A percentile compares a stretch with the other conserved stretches of the same genome.
These are phyloP conservation scores for Saccharomycopsis crataegensis DNA, from an alignment of 1,139 yeast genomes.

Conservation along the genomic window DNA sequence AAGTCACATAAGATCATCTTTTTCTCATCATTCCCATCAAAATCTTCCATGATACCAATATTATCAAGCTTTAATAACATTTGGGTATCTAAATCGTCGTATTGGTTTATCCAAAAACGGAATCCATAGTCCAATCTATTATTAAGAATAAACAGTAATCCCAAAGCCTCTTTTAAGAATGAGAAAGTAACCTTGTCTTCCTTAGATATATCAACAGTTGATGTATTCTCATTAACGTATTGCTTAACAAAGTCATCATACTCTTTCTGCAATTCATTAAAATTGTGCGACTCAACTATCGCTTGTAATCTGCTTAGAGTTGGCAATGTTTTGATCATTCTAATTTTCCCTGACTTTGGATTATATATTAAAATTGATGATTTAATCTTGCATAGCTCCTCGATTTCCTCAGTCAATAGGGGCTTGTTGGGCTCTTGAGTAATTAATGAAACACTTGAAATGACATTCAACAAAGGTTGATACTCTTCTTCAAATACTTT, in stretches of 20 bases:
- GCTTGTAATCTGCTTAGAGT: neutral
- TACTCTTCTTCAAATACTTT: constrained; percentile 6
- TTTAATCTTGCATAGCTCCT: neutral
- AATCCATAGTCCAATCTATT: neutral
- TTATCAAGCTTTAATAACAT: neutral
- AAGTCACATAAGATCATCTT: neutral
- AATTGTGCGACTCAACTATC: neutral
- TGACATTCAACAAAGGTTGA: constrained; percentile 1
- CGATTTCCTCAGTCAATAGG: neutral
- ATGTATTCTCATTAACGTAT: neutral
- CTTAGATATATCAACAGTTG: neutral
- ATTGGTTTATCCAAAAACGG: constrained; percentile 8
- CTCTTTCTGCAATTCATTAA: constrained; percentile 3
- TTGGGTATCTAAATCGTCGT: neutral
- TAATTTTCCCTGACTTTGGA: neutral
- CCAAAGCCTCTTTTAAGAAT: constrained; percentile 5
- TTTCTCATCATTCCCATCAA: neutral
- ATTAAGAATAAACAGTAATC: neutral
- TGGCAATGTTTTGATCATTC: neutral
- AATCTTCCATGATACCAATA: neutral
- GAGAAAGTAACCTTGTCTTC: neutral
- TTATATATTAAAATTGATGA: constrained; percentile 4
- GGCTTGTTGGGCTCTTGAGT: neutral
- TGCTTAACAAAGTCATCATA: constrained; percentile 5
- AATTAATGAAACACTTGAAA: constrained; percentile 1